These are phyloP conservation scores for Claviceps spartinae DNA, from an alignment of 2,329 filamentous ascomycete species.

Conservation along the genomic window DNA sequence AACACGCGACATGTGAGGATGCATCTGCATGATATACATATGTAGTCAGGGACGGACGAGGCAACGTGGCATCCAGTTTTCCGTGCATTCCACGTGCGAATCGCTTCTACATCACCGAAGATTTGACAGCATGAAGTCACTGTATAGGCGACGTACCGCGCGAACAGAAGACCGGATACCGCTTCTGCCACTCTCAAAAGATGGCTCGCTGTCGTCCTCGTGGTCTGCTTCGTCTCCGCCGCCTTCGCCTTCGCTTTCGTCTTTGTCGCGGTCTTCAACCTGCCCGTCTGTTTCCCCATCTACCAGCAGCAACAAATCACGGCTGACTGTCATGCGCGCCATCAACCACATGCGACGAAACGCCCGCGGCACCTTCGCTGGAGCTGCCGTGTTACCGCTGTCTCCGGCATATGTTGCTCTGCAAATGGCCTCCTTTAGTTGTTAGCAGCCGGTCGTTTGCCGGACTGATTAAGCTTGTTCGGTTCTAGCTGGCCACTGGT, in stretches of 20 bases:
- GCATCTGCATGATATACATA: not conserved
- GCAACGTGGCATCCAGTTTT: not conserved
- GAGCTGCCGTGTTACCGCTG: not conserved
- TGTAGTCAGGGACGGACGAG: not conserved
- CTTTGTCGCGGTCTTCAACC: not conserved
- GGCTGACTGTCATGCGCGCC: not conserved
- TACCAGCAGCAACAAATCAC: not conserved
- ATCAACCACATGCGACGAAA: not conserved
- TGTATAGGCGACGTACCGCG: not conserved
- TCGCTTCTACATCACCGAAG: not conserved
- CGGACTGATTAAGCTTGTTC: not conserved
- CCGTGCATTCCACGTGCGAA: not conserved
- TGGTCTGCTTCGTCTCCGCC: not conserved
- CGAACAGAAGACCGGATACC: not conserved
- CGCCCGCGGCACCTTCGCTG: not conserved
- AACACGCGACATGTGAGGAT: not conserved
- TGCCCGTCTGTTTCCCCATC: not conserved
- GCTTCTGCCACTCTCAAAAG: not conserved
- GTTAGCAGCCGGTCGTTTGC: not conserved
- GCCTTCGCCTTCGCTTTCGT: not conserved
- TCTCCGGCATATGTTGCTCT: not conserved
- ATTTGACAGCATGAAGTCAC: not conserved
- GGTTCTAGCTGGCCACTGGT: too few relatives aligned
- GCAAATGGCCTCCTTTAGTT: not conserved
- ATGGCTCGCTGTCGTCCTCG: not conserved